Base-by-base conservation (phyloP, 2,329 filamentous ascomycete species). In the Ciborinia camelliae region DNA sequence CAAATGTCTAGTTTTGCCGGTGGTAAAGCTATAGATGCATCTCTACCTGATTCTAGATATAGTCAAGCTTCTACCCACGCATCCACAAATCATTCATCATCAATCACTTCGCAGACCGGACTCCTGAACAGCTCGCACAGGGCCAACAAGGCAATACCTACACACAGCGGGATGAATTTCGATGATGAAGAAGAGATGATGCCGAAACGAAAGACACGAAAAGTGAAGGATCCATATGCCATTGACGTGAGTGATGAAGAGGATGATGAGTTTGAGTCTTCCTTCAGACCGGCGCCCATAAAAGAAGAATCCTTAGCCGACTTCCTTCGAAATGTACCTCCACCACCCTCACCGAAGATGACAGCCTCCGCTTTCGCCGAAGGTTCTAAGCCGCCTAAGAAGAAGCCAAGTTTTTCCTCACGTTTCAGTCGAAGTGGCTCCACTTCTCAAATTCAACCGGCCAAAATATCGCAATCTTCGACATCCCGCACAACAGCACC, bases 171-270 rank as follows among this genome's bases (percentile, higher is more conserved):
- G 30, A 68, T 67, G 23, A 65, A 68, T 15, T 71, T 72, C 43
- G 61, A 58, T 26, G 72, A 72, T 12, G 71, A 74, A 28, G 71
- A 72, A 43, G 72, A 74, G 57, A 81, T 81, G 76, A 82, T 87
- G 74, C 89, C 91, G 6, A 84, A 86, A 71, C 86, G 90, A 62
- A 96, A 90, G 73, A 90, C 89, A 52, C 85, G 89, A 53, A 87
- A 91, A 35, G 86, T 92, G 60, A 90, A 86, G 64, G 95, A 99
- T 72, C 95, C 94, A 0, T 98, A 98, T 70, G 91, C 92, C n/a
- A 91, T 98, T 68, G 93, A 97, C 73, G 81, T 87, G 37, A 90
- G 88, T 15, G 75, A 77, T 52, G 76, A 78, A 41, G 76, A 77
- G 57, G 52, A 50, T 12, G 73, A 77, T 39, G 74, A 76, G 7